These are phyloP conservation scores for Fusarium scirpi DNA, from an alignment of 2,329 filamentous ascomycete species.

Conservation along the genomic window DNA sequence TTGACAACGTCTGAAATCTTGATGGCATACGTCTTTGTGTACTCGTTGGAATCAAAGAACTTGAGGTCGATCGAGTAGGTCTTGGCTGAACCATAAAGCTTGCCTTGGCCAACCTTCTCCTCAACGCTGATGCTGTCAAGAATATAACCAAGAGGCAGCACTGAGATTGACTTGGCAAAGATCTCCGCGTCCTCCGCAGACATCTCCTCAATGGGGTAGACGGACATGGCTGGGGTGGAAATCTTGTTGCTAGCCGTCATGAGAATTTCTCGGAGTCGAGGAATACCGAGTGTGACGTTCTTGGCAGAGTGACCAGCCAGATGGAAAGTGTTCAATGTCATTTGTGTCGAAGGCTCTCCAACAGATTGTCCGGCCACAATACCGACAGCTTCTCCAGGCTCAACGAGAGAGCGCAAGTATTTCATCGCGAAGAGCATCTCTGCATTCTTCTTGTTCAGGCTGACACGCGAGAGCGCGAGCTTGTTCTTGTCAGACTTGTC, in stretches of 20 bases:
- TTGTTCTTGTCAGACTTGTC: constrained; percentile 57
- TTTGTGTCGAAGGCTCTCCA: constrained; percentile 97
- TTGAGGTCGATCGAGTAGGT: constrained; percentile 84
- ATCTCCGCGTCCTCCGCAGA: constrained; percentile 75
- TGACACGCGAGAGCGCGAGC: constrained; percentile 50
- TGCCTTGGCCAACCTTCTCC: constrained; percentile 81
- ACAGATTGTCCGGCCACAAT: constrained; percentile 97
- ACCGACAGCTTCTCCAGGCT: constrained; percentile 95
- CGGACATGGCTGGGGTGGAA: constrained; percentile 89
- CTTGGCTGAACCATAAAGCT: constrained; percentile 78
- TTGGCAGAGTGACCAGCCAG: constrained; percentile 98
- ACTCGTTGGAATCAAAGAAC: constrained; percentile 88
- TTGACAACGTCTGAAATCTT: constrained; percentile 79
- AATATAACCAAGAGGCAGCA: constrained; percentile 84
- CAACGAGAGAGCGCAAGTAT: constrained; percentile 90
- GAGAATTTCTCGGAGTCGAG: constrained; percentile 94
- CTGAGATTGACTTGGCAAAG: constrained; percentile 93
- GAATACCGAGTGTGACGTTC: constrained; percentile 99
- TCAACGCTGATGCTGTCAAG: constrained; percentile 84
- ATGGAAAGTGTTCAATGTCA: constrained; percentile 99
- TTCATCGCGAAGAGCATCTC: constrained; percentile 90
- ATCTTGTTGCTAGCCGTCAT: constrained; percentile 96
- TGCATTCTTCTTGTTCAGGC: constrained; percentile 76
- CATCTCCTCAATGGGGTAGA: constrained; percentile 80
- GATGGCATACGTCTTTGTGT: constrained; percentile 87